Conservation (phyloP, 495 filamentous ascomycete species). For the Thermothielavioides terrestris region DNA sequence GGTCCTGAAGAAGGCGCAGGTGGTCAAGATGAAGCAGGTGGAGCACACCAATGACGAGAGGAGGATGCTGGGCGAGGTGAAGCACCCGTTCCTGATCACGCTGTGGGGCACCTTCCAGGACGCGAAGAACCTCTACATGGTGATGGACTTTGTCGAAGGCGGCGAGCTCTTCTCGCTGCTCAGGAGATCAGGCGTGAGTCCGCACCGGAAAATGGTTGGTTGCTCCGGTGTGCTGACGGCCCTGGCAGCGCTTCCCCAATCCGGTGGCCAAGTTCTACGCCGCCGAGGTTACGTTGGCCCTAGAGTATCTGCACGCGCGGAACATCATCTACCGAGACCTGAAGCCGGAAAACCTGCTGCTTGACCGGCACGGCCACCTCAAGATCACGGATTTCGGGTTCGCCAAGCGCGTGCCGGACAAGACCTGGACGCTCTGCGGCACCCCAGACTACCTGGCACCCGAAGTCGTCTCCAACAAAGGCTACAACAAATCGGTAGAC, state of each 20-base stretch:
- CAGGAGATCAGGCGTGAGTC: constrained; percentile 85
- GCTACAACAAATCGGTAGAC: constrained; percentile 98
- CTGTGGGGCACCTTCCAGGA: constrained; percentile 98
- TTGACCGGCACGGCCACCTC: constrained; percentile 92
- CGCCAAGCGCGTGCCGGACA: constrained; percentile 95
- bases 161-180: constrained; percentile 94
- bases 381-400: constrained; percentile 99
- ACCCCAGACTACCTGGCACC: constrained; percentile 98
- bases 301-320: constrained; percentile 91
- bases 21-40: constrained; percentile 99
- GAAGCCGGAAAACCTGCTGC: constrained; percentile 90
- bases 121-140: constrained; percentile 93
- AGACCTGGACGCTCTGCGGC: constrained; percentile 97
- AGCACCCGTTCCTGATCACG: constrained; percentile 95
- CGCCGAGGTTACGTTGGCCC: constrained; percentile 87
- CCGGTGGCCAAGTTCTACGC: constrained; percentile 99
- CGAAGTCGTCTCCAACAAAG: constrained; percentile 93
- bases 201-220: background rate
- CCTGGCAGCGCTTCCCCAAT: constrained; percentile 85
- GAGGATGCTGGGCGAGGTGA: constrained; percentile 86
- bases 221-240: constrained; percentile 9
- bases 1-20: constrained; percentile 95
- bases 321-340: constrained; percentile 97
- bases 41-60: constrained; percentile 98
- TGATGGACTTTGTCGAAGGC: constrained; percentile 99